Base-by-base conservation (phyloP, 305 asterid genomes). In the Coffea humblotiana region DNA sequence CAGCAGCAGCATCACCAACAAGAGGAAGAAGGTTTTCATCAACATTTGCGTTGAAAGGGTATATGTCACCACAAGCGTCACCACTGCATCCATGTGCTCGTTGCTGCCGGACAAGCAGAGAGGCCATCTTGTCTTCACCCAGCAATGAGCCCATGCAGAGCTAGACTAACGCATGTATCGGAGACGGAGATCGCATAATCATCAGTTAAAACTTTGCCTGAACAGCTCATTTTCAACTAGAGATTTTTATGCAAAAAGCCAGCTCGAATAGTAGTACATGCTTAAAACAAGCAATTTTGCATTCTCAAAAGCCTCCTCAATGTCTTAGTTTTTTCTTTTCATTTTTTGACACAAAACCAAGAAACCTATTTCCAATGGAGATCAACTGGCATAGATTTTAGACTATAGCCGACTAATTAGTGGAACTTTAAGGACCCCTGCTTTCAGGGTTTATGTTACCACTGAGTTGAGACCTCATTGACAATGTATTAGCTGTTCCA, bases 71-170 rank as follows among this genome's bases (percentile, higher is more conserved):
- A 69, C 76, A 75, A 32, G 79, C 90, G 27, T 85, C 89, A 25
- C 91, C 95, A 27, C 51, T 91, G 82, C 80, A 87, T 77, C 89
- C 87, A 2, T 84, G 87, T 48, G 15, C 77, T 19, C 86, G 92
- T 25, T 81, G 81, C 76, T 79, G 90, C 9, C 86, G 91, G 74
- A 80, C 84, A 61, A 81, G 82, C 72, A 78, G 82, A 80, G 89
- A 79, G 74, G 82, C n/a, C 37, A 78, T 82, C 35, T 52, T 83
- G 71, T 83, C 88, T 43, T 45, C 35, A 80, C 32, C 32, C 77
- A 60, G 77, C 37, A 19, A 56, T 69, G 87, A 85, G 86, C 84
- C 86, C 85, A 6, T 80, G 56, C 56, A 80, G 81, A 77, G 72
- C 78, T 32, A 70, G 72, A 48, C 61, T 48, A 85, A 83, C 77